Evolutionary conservation across 371 early-diverging fungal species (phyloP).

Genomic region (Mortierella sp.): DNA sequence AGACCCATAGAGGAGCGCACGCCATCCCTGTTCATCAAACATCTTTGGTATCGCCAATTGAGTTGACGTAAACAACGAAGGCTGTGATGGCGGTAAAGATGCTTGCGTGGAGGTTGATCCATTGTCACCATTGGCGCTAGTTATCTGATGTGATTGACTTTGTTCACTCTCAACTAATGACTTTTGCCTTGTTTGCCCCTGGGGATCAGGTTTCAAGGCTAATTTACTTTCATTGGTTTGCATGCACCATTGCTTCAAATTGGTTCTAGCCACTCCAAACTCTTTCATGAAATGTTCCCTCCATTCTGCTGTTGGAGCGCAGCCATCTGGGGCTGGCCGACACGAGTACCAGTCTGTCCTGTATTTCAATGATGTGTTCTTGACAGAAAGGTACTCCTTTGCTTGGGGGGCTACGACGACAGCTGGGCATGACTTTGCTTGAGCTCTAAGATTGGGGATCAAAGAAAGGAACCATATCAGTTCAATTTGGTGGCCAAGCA

Average conservation of each 20-base stretch:
- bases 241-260: constrained; percentile 9
- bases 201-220: neutral
- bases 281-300: constrained; percentile 38
- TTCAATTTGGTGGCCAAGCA: too few relatives aligned
- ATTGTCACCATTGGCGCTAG: neutral
- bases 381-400: constrained; percentile 29
- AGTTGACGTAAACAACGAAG: neutral
- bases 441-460: constrained; percentile 20
- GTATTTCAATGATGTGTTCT: constrained; percentile 48
- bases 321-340: constrained; percentile 46
- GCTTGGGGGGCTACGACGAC: constrained; percentile 35
- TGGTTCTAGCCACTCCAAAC: constrained; percentile 8
- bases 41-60: constrained; percentile 19
- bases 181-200: neutral
- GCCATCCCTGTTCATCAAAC: constrained; percentile 43
- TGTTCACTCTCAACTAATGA: neutral
- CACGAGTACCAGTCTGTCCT: constrained; percentile 47
- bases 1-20: constrained; percentile 29
- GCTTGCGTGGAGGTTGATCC: neutral
- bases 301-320: constrained; percentile 41
- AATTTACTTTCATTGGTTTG: constrained; percentile 2
- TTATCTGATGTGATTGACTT: neutral
- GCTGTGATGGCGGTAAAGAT: too few relatives aligned
- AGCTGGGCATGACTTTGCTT: constrained; percentile 39
- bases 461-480: too few relatives aligned